Conservation (phyloP, 495 filamentous ascomycete genomes). For the Trichoderma asperelloides region DNA sequence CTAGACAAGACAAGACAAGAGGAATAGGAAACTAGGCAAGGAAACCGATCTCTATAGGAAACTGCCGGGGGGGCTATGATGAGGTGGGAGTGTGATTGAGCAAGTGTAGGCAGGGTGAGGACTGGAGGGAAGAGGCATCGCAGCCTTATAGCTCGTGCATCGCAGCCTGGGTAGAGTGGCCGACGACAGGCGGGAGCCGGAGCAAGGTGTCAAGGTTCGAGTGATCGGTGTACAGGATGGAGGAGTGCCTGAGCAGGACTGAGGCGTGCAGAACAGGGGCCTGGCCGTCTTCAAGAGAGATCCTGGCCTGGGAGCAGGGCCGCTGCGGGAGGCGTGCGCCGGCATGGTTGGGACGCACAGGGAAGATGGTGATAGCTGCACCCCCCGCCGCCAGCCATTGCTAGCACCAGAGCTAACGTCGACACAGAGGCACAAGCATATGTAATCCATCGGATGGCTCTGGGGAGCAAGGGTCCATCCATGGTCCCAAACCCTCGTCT, state of each 20-base stretch:
- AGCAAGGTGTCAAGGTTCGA: background rate
- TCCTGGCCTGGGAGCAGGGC: background rate
- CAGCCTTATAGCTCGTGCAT: constrained; percentile 25
- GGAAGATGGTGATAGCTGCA: background rate
- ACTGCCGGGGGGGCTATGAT: constrained; percentile 2
- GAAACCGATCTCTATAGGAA: constrained; percentile 8
- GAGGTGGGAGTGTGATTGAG: constrained; percentile 1
- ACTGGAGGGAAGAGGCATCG: constrained; percentile 22
- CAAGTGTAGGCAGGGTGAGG: constrained; percentile 16
- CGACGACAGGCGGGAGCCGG: constrained; percentile 1
- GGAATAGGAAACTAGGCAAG: constrained; percentile 8
- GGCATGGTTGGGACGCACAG: background rate
- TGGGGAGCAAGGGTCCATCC: background rate
- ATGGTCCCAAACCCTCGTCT: constrained; percentile 3
- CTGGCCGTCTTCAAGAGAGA: background rate
- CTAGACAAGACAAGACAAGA: no score
- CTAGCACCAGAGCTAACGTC: no score
- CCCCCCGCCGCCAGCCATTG: background rate
- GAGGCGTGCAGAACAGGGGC: background rate
- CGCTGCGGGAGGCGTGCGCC: background rate
- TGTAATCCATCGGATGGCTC: background rate
- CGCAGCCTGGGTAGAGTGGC: background rate
- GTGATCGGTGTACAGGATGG: background rate
- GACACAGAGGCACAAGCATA: background rate
- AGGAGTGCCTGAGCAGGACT: background rate